Evolutionary conservation across 2,329 filamentous ascomycete species (phyloP), one percentile per base, ranked within the genome.

Genomic region (Scedosporium boydii): DNA sequence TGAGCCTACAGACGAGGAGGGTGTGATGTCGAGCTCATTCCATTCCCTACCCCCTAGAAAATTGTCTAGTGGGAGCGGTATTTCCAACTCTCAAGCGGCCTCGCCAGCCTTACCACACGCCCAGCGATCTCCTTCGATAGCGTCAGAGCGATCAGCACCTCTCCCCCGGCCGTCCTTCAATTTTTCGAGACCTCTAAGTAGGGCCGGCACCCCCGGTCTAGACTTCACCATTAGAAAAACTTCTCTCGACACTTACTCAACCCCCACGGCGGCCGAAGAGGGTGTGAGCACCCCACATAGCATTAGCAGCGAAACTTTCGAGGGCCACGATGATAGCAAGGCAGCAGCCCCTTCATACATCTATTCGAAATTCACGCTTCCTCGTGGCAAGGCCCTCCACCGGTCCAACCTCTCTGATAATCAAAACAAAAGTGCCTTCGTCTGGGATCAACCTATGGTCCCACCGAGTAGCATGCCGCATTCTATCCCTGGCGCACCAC

Each of bases 181-280:
- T 75, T 98, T 98, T 73, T 98, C 95, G 0, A 84, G 95, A 53
- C 95, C 95, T 0, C 76, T 96, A 64, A 97, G 93, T 73, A 82
- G 88, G 70, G 83, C 86, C 64, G 86, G 85, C 65, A 86, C 82
- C 12, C 84, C 84, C 16, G 76, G 70, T 55, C 76, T 81, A 67
- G 84, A 88, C n/a, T 73, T 76, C 53, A 85, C 86, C 58, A 79
- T 80, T 9, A 79, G 86, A 42, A 85, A 89, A 70, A 78, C 83
- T 6, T 88, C 87, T 21, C 85, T 81, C 4, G 87, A 90, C 68
- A 89, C 86, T 68, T 86, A 89, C 64, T 81, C 82, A 0, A 87
- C 85, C 3, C 82, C 88, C 62, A 74, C 84, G 34, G 77, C 87
- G 59, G 79, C 81, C 5, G 87, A 89, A 66, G 88, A 91, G 38